These are phyloP conservation scores for Citrullus colocynthis DNA, from an alignment of 306 rosid species.

Conservation along the genomic window DNA sequence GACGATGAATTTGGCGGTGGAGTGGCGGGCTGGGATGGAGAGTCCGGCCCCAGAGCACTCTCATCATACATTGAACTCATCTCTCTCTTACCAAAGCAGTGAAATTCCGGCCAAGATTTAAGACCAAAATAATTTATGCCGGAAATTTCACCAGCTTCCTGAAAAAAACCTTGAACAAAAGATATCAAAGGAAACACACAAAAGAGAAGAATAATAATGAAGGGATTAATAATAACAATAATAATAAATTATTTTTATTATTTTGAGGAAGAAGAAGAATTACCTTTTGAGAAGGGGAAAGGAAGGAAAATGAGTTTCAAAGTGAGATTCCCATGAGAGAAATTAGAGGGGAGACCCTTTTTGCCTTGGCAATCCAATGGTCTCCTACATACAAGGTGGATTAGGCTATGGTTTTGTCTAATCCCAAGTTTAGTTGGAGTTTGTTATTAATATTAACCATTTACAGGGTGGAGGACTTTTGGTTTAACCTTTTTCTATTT, in stretches of 20 bases:
- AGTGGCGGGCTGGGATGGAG: background rate
- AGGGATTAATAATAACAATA: no score
- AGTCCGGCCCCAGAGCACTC: slow-evolving; percentile 5
- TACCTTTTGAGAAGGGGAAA: background rate
- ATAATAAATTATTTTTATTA: no score
- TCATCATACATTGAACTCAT: background rate
- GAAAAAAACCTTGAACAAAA: no score
- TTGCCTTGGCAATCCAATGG: background rate
- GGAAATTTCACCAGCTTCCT: slow-evolving; percentile 4
- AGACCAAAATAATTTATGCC: background rate
- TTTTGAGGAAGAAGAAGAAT: background rate
- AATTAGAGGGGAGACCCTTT: background rate
- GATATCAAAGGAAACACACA: no score
- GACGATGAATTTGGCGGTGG: slow-evolving; percentile 11
- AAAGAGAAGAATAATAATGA: no score
- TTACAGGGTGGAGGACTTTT: background rate
- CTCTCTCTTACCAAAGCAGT: background rate
- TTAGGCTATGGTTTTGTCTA: background rate
- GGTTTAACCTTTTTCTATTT: background rate
- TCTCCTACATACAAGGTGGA: slow-evolving; percentile 5
- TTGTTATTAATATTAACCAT: slow-evolving; percentile 37
- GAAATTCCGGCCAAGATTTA: slow-evolving; percentile 21
- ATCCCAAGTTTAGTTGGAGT: slow-evolving; percentile 26
- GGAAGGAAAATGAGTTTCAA: background rate
- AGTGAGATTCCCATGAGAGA: background rate